A percentile compares a stretch with the other conserved stretches of the same genome.
These are phyloP conservation scores for Astragalus glycyphyllos DNA, from an alignment of 306 rosid genomes.

Conservation along the genomic window DNA sequence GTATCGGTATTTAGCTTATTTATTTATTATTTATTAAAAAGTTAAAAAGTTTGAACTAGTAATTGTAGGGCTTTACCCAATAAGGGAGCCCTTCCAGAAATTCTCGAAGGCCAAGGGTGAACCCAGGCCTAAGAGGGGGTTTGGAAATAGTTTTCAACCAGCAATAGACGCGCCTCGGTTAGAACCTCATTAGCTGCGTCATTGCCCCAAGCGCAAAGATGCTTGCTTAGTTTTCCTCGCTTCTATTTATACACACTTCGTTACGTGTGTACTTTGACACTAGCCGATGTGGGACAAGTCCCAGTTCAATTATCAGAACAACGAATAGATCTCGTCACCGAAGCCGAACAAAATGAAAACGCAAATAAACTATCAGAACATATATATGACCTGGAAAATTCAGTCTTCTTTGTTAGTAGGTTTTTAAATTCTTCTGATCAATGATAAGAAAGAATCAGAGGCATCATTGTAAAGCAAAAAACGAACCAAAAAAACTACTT, in stretches of 20 bases:
- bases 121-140: constrained; percentile 46
- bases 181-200: constrained; percentile 53
- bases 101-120: constrained; percentile 22
- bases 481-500: background rate
- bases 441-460: constrained; percentile 8
- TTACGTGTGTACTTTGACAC: too few relatives aligned
- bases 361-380: background rate
- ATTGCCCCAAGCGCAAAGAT: constrained; percentile 58
- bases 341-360: background rate
- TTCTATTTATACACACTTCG: background rate
- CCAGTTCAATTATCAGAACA: background rate
- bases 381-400: background rate
- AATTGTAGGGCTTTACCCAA: constrained; percentile 18
- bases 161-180: constrained; percentile 48
- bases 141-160: constrained; percentile 60
- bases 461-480: background rate
- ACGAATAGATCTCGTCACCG: too few relatives aligned
- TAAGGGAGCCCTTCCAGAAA: constrained; percentile 41
- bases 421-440: constrained; percentile 20
- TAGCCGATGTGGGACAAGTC: constrained; percentile 14
- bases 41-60: background rate
- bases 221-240: accelerated
- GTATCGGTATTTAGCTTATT: too few relatives aligned
- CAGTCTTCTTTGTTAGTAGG: background rate
- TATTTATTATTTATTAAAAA: too few relatives aligned